Evolutionary conservation across 2,329 filamentous ascomycete species (phyloP).

Genomic region (Diaporthe sp.): DNA sequence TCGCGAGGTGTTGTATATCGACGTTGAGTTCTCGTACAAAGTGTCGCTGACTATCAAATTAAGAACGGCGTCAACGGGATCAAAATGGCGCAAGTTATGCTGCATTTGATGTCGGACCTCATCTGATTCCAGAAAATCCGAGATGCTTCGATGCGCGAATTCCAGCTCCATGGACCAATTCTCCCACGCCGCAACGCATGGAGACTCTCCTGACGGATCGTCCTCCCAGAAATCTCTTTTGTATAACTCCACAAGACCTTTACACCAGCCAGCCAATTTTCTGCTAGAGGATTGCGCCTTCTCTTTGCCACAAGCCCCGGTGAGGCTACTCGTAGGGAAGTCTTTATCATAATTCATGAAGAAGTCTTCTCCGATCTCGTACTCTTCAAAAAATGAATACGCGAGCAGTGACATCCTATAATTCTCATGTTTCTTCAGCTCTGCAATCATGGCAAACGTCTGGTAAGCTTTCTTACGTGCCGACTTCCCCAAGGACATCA

Average conservation of each 20-base stretch:
- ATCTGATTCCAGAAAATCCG: not conserved
- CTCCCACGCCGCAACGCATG: not conserved
- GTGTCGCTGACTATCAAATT: not conserved
- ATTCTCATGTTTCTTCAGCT: not conserved
- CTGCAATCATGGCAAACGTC: slow-evolving; percentile 7
- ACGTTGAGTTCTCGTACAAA: not conserved
- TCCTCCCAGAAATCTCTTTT: too few species aligned
- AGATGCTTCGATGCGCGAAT: slow-evolving; percentile 11
- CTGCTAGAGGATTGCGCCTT: not conserved
- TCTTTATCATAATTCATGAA: not conserved
- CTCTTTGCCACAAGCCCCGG: not conserved
- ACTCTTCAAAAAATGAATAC: slow-evolving; percentile 13
- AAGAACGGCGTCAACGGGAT: not conserved
- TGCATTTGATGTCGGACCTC: not conserved
- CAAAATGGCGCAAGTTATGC: not conserved
- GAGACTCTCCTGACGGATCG: too few species aligned
- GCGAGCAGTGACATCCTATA: slow-evolving; percentile 24
- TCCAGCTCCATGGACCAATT: not conserved
- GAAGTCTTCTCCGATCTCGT: not conserved
- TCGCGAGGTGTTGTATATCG: not conserved
- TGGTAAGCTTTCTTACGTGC: slow-evolving; percentile 7
- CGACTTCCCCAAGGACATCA: not conserved
- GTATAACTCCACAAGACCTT: slow-evolving; percentile 16
- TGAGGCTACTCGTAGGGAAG: not conserved
- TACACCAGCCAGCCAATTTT: slow-evolving; percentile 16